A percentile compares a stretch with the other conserved stretches of the same genome.
Conservation (phyloP, 2,329 filamentous ascomycete species). For the Exophiala oligosperma region DNA sequence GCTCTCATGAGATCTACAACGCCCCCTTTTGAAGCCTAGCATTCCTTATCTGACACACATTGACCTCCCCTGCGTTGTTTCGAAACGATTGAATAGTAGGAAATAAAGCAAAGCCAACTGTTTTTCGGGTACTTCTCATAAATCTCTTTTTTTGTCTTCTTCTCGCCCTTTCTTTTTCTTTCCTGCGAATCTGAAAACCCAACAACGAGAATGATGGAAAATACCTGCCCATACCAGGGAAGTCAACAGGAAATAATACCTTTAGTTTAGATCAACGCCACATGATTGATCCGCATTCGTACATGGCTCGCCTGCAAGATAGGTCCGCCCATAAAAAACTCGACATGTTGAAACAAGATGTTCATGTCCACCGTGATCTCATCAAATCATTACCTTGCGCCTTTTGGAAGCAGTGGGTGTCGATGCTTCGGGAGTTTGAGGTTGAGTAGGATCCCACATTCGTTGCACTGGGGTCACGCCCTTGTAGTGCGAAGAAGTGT, state of each 20-base stretch:
- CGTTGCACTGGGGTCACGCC: conserved; percentile 31
- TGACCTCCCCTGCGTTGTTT: too few species aligned
- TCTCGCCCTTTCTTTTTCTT: background rate
- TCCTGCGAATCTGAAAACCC: background rate
- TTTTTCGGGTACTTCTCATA: background rate
- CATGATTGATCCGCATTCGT: conserved; percentile 11
- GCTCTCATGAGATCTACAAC: too few species aligned
- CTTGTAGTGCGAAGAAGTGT: conserved; percentile 30
- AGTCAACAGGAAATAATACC: background rate
- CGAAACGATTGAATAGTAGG: too few species aligned
- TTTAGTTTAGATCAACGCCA: conserved; percentile 11
- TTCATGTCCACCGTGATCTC: conserved; percentile 22
- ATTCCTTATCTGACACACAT: too few species aligned
- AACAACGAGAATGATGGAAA: background rate
- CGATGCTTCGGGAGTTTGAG: conserved; percentile 21
- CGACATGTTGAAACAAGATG: conserved; percentile 12
- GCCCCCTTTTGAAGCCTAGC: too few species aligned
- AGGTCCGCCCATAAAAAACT: conserved; percentile 4
- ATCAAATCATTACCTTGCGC: conserved; percentile 24
- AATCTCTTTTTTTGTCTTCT: background rate
- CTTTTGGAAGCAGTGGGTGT: conserved; percentile 25
- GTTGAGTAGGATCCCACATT: conserved; percentile 27
- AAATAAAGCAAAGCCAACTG: background rate
- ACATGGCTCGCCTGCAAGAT: conserved; percentile 15
- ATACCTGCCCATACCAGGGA: background rate